These are phyloP conservation scores for Aspergillus sp. DNA, from an alignment of 2,329 filamentous ascomycete genomes.

Conservation along the genomic window DNA sequence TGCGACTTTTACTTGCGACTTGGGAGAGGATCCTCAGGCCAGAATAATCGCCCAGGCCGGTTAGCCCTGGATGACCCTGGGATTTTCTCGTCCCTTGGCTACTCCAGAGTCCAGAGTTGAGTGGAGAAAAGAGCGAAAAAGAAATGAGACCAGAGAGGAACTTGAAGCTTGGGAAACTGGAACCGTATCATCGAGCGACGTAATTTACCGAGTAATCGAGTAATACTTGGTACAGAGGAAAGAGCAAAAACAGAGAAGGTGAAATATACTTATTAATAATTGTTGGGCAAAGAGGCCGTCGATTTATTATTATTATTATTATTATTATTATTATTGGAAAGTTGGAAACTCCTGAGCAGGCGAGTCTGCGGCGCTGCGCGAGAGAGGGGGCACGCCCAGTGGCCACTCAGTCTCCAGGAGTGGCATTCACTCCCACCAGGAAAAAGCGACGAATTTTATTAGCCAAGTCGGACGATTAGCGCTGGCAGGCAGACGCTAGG, in stretches of 20 bases:
- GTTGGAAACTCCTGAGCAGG: not conserved
- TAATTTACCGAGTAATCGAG: conserved; percentile 1
- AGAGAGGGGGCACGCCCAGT: not conserved
- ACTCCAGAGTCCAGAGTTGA: not conserved
- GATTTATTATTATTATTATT: not conserved
- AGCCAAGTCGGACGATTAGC: not conserved
- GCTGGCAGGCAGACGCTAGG: conserved; percentile 9
- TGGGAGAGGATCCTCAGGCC: conserved; percentile 5
- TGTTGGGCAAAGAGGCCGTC: not conserved
- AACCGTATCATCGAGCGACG: not conserved
- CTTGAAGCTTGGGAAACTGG: not conserved
- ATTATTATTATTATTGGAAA: not conserved
- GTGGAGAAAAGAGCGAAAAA: not conserved
- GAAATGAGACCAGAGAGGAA: not conserved
- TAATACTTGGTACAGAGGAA: no score
- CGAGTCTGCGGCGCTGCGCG: not conserved
- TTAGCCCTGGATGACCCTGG: not conserved
- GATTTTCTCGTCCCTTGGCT: not conserved
- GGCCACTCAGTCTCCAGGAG: not conserved
- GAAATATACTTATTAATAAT: conserved; percentile 1
- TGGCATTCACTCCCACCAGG: conserved; percentile 4
- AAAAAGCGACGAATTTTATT: conserved; percentile 5
- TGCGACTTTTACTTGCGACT: not conserved
- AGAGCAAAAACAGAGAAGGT: not conserved
- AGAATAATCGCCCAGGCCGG: not conserved